These are phyloP conservation scores for Potentilla sterilis DNA, from an alignment of 306 rosid species.

Conservation along the genomic window DNA sequence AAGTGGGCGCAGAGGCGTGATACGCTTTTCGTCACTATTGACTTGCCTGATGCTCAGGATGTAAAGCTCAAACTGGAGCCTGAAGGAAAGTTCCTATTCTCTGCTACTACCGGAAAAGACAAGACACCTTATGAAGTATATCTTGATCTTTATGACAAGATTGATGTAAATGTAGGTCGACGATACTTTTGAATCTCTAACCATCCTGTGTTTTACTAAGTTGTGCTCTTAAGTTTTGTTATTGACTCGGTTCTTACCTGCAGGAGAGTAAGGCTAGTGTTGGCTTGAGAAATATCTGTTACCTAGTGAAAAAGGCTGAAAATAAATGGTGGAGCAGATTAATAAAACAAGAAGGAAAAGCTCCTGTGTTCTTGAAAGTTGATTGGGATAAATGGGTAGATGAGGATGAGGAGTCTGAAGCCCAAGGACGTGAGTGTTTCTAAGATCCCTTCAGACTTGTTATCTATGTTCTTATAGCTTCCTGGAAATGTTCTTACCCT, in stretches of 20 bases:
- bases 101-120: conserved; percentile 49
- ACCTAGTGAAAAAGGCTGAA: conserved; percentile 54
- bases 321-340: conserved; percentile 65
- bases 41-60: conserved; percentile 64
- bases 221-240: too few relatives aligned
- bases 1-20: conserved; percentile 78
- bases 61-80: conserved; percentile 66
- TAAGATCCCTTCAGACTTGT: neutral
- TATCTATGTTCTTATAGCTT: neutral
- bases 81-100: conserved; percentile 66
- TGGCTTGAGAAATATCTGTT: conserved; percentile 55
- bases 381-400: conserved; percentile 89
- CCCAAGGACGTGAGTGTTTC: conserved; percentile 24
- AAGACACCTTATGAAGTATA: conserved; percentile 57
- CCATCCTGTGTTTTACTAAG: neutral
- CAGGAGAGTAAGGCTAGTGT: conserved; percentile 62
- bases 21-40: conserved; percentile 51
- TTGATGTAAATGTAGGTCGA: conserved; percentile 47
- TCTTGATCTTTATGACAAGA: conserved; percentile 53
- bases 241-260: neutral
- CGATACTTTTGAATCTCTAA: neutral
- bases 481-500: neutral
- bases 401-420: conserved; percentile 65
- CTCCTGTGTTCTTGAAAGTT: conserved; percentile 62
- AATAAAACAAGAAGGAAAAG: conserved; percentile 55